Evolutionary conservation across 169 alveolate species (phyloP), one percentile per base, ranked within the genome.

Genomic region (Sarcocystis neurona): DNA sequence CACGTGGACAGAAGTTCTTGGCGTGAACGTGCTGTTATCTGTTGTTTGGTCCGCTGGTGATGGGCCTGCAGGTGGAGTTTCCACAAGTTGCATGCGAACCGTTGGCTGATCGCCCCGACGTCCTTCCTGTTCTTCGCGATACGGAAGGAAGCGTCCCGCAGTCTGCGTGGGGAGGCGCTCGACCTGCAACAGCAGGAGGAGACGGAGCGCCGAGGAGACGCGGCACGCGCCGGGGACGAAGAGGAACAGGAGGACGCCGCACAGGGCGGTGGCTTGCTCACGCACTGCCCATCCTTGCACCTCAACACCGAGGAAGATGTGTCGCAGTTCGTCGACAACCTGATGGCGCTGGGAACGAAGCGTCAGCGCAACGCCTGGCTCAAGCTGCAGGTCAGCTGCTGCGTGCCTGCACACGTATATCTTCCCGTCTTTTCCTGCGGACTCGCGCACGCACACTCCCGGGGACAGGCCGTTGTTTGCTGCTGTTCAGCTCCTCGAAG

Each of bases 21-120:
- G n/a, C n/a, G n/a, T n/a, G n/a, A n/a, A 15, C n/a, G 23, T 0
- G 0, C 27, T 20, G 10, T 39, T 27, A 44, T 77, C 3, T n/a
- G 20, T 77, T 77, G 27, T 20, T 20, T 15, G 58, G 41, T 77
- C 66, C 34, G 50, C 63, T 84, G 32, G 68, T 6, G 20, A 23
- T 84, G 63, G 20, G 10, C 48, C 82, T 63, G 34, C 82, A 84
- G 89, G 85, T 88, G 88, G 92, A 41, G 74, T 27, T 88, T 39
- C 72, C 85, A 84, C 30, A 84, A 78, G 39, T 34, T 88, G 79
- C 80, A 66, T 56, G 84, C 92, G 53, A 60, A 88, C 27, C 86
- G 78, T 56, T 88, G 92, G 92, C 46, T 88, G 34, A 3, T 88
- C 43, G 84, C 92, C 27, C 92, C 92, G 12, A 88, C 92, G 32